Evolutionary conservation across 2,329 filamentous ascomycete genomes (phyloP), one percentile per base, ranked within the genome.

Genomic region (Alternaria sp.): DNA sequence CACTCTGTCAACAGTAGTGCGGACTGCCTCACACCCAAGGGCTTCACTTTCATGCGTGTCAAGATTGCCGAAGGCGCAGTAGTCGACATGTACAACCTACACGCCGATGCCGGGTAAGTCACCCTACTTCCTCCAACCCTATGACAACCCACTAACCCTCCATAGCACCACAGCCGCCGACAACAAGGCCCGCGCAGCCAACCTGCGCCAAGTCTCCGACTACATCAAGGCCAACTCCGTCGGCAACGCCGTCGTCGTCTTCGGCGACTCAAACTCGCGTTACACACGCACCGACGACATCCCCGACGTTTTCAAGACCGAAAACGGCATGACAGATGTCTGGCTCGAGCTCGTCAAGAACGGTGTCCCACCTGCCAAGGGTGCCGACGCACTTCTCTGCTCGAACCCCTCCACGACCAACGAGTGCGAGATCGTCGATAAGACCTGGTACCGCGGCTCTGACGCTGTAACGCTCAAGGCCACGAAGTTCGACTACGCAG

Each of bases 21-120:
- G 1, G 89, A 91, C 75, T 91, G 89, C 73, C 79, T 91, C 65
- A 91, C 89, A 1, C 89, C 88, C 21, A 91, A 91, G 77, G 89
- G 89, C 13, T 91, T 90, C 76, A 90, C 88, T 1, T 88, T 88
- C 51, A 90, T 91, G 88, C 85, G 88, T 12, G 77, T 85, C 44
- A 78, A 82, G 19, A 68, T 90, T 13, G 83, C 82, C 9, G 80
- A 83, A 36, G 84, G 84, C 15, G 83, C 87, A 8, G 89, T 85
- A 63, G 77, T 89, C 23, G 89, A 91, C 73, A 80, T 87, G 8
- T 91, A 91, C 81, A 91, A 91, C 73, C 71, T 91, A 7, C 89
- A 91, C 74, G 81, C 88, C 1, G 89, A 91, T 73, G 90, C 89
- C 17, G 89, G 88, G 79, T 82, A 71, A 46, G 72, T 50, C 12